Base-by-base conservation (phyloP, 192 early-diverging fungal species). In the Cetraspora pellucida region DNA sequence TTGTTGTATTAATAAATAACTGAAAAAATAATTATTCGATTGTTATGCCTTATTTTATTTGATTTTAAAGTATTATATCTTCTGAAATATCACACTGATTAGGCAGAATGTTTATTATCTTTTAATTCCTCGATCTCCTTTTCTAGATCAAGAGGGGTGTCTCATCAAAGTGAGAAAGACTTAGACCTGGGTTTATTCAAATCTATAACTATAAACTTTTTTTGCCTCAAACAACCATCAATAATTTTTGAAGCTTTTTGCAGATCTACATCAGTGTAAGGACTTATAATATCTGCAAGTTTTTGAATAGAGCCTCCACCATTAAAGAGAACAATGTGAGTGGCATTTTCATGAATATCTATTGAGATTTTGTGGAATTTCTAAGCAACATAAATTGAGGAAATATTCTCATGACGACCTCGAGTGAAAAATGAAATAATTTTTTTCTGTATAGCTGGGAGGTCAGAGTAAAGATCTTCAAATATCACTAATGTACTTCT, bases 211-310 rank as follows among this genome's bases (percentile, higher is more conserved):
- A 23, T 10, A 57, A 57, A 57, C 3, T 57, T 57, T 23, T 3
- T 3, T 10, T 57, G 6, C 1, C 30, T 2, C 21, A 65, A 65
- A 65, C 28, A 25, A 13, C 28, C 25, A 65, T 65, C 63, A 65
- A 65, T 64, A 2, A 64, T 64, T 25, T 64, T 64, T 0, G 63
- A 64, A 8, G 63, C 63, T 6, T 64, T 64, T 64, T 64, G 7
- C 19, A 21, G 63, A 64, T 64, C n/a, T n/a, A n/a, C 25, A 6
- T 31, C 28, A 10, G 6, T 64, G 2, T 64, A 64, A 0, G 7
- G 63, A 1, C 63, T 0, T 25, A 64, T 2, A 21, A 64, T 64
- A n/a, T 64, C 63, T 64, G 2, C 25, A n/a, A n/a, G n/a, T n/a
- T n/a, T n/a, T n/a, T n/a, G 0, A 64, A 64, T 64, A 25, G 7